phyloP scores from a whole-genome alignment of 2,329 filamentous ascomycete species.

The Fusarium nanum region DNA sequence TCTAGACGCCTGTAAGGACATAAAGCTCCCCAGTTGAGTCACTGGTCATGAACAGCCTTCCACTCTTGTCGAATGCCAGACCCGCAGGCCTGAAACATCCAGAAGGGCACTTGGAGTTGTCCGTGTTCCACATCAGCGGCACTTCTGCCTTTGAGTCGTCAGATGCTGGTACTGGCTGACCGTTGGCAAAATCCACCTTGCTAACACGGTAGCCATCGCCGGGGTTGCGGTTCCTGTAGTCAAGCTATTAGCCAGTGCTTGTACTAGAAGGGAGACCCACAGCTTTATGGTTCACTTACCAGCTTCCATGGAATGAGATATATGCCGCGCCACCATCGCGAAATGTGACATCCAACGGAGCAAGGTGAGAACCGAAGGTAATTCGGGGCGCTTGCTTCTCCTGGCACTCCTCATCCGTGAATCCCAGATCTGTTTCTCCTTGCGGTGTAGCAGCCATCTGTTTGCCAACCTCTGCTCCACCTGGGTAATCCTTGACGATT shows the following conservation, averaged over 20 bases:
- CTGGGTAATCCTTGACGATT: not conserved
- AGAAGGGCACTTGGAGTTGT: conserved; percentile 2
- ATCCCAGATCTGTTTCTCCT: conserved; percentile 10
- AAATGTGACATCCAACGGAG: conserved; percentile 11
- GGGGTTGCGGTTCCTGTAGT: conserved; percentile 7
- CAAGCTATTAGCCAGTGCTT: not conserved
- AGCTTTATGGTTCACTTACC: not conserved
- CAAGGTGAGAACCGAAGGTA: conserved; percentile 11
- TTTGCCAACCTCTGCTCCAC: conserved; percentile 6
- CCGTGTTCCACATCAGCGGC: conserved; percentile 11
- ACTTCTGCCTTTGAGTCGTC: conserved; percentile 6
- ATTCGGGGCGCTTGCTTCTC: conserved; percentile 9
- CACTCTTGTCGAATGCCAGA: not conserved
- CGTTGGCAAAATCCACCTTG: conserved; percentile 7
- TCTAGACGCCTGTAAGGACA: not conserved
- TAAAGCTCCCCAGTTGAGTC: conserved; percentile 13
- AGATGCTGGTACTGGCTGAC: not conserved
- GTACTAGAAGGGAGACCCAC: fast-evolving
- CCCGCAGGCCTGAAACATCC: conserved; percentile 6
- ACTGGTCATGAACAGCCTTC: conserved; percentile 11
- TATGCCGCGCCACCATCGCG: conserved; percentile 10
- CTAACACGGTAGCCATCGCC: conserved; percentile 15
- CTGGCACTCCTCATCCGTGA: conserved; percentile 13
- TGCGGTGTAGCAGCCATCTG: not conserved
- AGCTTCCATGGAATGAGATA: conserved; percentile 12